Base-by-base conservation (phyloP, 768 basidiomycete genomes). In the Pleurotus eryngii region DNA sequence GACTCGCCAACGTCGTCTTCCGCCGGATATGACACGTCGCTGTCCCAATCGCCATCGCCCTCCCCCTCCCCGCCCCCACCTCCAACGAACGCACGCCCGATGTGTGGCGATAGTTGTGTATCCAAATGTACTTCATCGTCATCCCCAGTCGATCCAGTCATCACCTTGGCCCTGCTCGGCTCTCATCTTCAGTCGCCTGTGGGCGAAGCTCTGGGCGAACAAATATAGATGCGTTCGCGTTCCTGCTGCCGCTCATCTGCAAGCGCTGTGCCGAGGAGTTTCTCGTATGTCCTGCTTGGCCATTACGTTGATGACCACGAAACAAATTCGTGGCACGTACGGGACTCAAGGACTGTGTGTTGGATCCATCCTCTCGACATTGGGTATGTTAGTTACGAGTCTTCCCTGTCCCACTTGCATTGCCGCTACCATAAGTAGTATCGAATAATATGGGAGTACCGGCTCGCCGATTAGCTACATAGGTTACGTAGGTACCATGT, bases 1-100 rank as follows among this genome's bases (percentile, higher is more conserved):
- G 53, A 55, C 55, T 84, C 83, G 3, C 84, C 87, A 15, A 74
- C 81, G 5, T 78, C 81, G 27, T 84, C 86, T 8, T 86, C 83
- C 30, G 72, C 74, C 7, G 84, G 84, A 49, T 85, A 79, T 57
- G 74, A 78, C 24, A 75, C 78, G 1, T 81, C 82, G 12, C 64
- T 78, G 11, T 83, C 83, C 6, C 73, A 78, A 42, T 82, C 79
- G 6, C 80, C 81, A 39, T 75, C 76, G 1, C 71, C 73, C 17
- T 65, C 64, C 3, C 49, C 49, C 1, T 76, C 76, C 1, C 76
- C 78, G 1, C 72, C 67, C 37, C 72, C 71, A 17, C 70, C 70
- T 8, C 62, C 65, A 15, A 71, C 70, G 6, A 70, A 71, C 42
- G 20, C 42, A 22, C 20, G n/a, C n/a, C 14, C n/a, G 12, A 45